A percentile compares a stretch with the other conserved stretches of the same genome.
Evolutionary conservation across 2,329 filamentous ascomycete species (phyloP).

Genomic region (Botrytis pseudocinerea): DNA sequence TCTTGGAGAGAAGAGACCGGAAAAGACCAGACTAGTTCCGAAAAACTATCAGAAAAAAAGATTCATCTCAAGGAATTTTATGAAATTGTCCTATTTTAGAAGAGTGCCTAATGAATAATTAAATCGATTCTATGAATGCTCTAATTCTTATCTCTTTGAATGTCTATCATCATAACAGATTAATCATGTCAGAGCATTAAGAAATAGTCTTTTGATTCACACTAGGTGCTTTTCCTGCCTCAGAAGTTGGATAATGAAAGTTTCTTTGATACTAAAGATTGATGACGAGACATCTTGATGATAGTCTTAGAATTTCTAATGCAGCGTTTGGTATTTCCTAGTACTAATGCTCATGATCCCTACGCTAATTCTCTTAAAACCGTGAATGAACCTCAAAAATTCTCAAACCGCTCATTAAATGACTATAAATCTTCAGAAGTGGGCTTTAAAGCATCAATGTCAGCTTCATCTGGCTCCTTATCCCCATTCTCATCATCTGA

Average conservation of each 20-base stretch:
- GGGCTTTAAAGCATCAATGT: neutral
- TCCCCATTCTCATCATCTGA: conserved; percentile 5
- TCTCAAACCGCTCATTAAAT: neutral
- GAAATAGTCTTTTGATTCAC: neutral
- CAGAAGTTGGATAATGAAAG: neutral
- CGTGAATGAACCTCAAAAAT: neutral
- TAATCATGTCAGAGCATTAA: rapidly evolving
- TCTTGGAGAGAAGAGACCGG: too few relatives aligned
- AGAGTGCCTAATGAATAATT: neutral
- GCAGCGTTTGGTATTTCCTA: neutral
- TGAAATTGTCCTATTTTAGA: neutral
- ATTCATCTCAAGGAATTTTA: neutral
- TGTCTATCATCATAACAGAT: neutral
- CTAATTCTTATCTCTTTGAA: too few relatives aligned
- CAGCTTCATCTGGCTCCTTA: neutral
- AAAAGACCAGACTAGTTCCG: neutral
- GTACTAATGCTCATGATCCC: neutral
- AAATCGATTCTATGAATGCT: too few relatives aligned
- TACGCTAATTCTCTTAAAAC: neutral
- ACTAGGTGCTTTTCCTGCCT: neutral
- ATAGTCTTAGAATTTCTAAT: neutral
- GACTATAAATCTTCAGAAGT: neutral
- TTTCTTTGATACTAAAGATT: neutral
- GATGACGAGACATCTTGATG: too few relatives aligned
- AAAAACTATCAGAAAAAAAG: neutral